A percentile compares a stretch with the other conserved stretches of the same genome.
Evolutionary conservation across 805 yeast genomes (phyloP).

Genomic region (Henningerozyma blattae): DNA sequence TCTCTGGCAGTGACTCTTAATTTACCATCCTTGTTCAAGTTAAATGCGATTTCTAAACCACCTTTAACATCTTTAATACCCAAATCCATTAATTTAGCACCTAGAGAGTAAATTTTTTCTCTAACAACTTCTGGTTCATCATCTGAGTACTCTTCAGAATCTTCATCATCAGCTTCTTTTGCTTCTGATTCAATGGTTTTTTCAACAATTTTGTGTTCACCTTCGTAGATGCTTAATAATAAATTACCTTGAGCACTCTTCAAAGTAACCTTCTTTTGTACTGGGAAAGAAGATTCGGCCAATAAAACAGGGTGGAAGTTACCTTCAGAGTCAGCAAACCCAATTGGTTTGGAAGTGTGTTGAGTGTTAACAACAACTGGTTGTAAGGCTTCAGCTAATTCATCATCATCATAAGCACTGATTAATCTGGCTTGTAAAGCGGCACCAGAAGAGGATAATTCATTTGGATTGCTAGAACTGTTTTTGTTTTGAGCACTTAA

Average conservation of each 20-base stretch:
- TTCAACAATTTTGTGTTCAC: conserved; percentile 72
- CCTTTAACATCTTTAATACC: conserved; percentile 59
- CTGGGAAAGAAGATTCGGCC: conserved; percentile 83
- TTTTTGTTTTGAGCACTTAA: conserved; percentile 67
- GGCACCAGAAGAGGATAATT: conserved; percentile 85
- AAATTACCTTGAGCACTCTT: conserved; percentile 50
- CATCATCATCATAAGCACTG: conserved; percentile 75
- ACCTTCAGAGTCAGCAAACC: conserved; percentile 65
- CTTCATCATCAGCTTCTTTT: conserved; percentile 36
- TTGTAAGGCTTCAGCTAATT: conserved; percentile 65
- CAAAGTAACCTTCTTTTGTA: conserved; percentile 61
- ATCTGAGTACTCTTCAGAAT: conserved; percentile 37
- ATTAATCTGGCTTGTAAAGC: conserved; percentile 87
- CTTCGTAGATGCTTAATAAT: conserved; percentile 68
- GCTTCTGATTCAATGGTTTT: conserved; percentile 59
- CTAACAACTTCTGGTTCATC: conserved; percentile 85
- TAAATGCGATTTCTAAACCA: conserved; percentile 48
- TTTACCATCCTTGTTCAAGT: conserved; percentile 48
- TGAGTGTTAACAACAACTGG: conserved; percentile 77
- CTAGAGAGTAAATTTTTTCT: conserved; percentile 63
- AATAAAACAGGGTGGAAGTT: conserved; percentile 62
- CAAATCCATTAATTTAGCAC: conserved; percentile 65
- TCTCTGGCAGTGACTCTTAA: conserved; percentile 53
- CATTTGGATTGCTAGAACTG: conserved; percentile 79
- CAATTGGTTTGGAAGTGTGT: conserved; percentile 75